Evolutionary conservation across 345 rosid species (phyloP), one percentile per base, ranked within the genome.

Genomic region (Fremontodendron californicum): DNA sequence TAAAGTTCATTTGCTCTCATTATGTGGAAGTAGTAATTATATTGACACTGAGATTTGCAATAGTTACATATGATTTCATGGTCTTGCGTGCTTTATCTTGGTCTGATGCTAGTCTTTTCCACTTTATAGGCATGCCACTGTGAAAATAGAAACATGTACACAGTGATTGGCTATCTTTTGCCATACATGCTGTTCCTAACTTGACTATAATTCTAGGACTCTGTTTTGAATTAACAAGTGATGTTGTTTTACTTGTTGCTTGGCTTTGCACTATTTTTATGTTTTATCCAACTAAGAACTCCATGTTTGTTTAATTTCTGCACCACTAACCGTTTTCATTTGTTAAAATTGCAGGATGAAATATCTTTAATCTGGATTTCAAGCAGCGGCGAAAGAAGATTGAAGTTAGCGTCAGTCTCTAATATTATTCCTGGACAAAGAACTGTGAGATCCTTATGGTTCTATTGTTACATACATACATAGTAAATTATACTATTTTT

Each of bases 361-460:
- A 79, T 93, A 79, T 89, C 91, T 85, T 90, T 95, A 86, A 90
- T 91, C 75, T 93, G 98, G 99, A 86, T 88, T 81, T 92, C 98
- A 43, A 89, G 88, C 81, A 87, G 87, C 42, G 94, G 90, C 16
- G 99, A 92, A 82, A 89, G 90, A 82, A 89, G 89, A 78, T 87
- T 95, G 89, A 95, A 93, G 88, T 84, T 95, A 84, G 84, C 97
- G 5, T 84, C 89, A 73, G 89, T 93, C 67, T 88, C 94, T 78
- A 92, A 84, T 85, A 89, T 95, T 79, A 86, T 95, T 84, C 98
- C 98, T 73, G 97, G 99, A 80, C 99, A 95, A 84, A 83, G 96
- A 95, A 95, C 97, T 84, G 99, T 95, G 85, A 89, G 84, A 77
- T 89, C 82, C 80, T 21, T 64, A 6, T 55, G 65, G 70, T 49